These are phyloP conservation scores for Gossypium laxum DNA, from an alignment of 441 rosid species.

Conservation along the genomic window DNA sequence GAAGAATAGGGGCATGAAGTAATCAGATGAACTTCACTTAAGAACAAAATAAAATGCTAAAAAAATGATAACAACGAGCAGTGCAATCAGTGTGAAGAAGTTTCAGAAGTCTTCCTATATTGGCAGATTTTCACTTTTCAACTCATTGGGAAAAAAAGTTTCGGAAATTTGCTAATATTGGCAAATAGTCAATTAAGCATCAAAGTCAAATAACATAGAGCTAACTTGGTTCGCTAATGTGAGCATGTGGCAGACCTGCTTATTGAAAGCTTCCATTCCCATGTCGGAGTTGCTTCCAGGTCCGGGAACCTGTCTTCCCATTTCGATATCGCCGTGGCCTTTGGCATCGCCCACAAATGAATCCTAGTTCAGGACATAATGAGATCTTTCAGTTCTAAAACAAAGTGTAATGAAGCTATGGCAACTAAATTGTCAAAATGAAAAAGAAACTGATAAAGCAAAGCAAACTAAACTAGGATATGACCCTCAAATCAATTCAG, in stretches of 20 bases:
- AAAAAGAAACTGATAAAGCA: background rate
- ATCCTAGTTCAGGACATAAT: constrained; percentile 26
- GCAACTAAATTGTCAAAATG: background rate
- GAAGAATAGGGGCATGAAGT: constrained; percentile 10
- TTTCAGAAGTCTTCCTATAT: background rate
- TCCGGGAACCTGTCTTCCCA: constrained; percentile 36
- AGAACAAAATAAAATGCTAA: background rate
- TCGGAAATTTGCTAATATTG: too few species aligned
- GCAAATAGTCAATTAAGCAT: background rate
- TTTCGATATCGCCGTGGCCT: constrained; percentile 43
- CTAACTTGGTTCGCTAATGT: background rate
- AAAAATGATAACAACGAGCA: too few species aligned
- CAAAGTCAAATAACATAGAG: background rate
- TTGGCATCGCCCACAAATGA: constrained; percentile 36
- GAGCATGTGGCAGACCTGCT: constrained; percentile 32
- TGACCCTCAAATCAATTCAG: background rate
- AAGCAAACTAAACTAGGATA: background rate
- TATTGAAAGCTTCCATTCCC: constrained; percentile 60
- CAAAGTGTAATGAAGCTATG: background rate
- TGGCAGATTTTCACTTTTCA: background rate
- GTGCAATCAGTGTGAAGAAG: background rate
- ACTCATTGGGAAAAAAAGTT: background rate
- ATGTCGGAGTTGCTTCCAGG: constrained; percentile 38
- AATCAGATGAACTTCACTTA: background rate
- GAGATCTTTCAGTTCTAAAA: background rate